phyloP scores from a whole-genome alignment of 163 green algal genomes.

The Chlorella variabilis region DNA sequence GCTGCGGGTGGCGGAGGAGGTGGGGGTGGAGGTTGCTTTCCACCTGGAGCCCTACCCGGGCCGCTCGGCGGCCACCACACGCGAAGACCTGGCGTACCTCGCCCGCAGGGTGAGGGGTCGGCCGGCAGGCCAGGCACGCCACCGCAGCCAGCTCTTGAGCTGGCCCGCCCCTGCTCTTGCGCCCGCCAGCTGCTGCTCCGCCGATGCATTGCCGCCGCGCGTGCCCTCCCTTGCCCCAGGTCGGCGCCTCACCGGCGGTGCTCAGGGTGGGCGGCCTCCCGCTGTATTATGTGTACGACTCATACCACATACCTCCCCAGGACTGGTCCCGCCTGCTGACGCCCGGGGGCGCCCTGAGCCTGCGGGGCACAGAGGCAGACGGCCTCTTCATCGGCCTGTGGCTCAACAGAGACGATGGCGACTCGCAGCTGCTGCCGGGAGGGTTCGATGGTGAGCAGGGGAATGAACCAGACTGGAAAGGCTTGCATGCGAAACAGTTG shows the following conservation, averaged over 20 bases:
- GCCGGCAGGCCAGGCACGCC: too few relatives aligned
- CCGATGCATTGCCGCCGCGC: too few relatives aligned
- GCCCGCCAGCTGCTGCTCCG: too few relatives aligned
- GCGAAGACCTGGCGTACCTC: constrained; percentile 27
- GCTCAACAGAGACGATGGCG: constrained; percentile 4
- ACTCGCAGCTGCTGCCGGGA: constrained; percentile 11
- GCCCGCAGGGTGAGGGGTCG: too few relatives aligned
- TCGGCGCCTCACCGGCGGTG: not conserved
- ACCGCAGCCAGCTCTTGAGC: too few relatives aligned
- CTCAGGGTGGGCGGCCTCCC: not conserved
- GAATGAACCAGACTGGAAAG: too few relatives aligned
- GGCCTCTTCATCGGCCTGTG: constrained; percentile 27
- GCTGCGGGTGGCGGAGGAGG: constrained; percentile 8
- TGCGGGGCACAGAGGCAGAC: constrained; percentile 15
- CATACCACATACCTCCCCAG: not conserved
- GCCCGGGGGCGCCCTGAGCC: not conserved
- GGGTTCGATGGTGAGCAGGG: constrained; percentile 13
- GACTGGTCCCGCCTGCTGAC: constrained; percentile 19
- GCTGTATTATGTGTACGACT: constrained; percentile 1
- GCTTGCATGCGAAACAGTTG: too few relatives aligned
- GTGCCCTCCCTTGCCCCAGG: too few relatives aligned
- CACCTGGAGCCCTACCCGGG: constrained; percentile 27
- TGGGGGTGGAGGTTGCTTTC: not conserved
- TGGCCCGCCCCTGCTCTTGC: too few relatives aligned
- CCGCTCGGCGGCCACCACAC: not conserved